Conservation (phyloP, 2,329 filamentous ascomycete genomes). For the Colletotrichum ledebouriae region DNA sequence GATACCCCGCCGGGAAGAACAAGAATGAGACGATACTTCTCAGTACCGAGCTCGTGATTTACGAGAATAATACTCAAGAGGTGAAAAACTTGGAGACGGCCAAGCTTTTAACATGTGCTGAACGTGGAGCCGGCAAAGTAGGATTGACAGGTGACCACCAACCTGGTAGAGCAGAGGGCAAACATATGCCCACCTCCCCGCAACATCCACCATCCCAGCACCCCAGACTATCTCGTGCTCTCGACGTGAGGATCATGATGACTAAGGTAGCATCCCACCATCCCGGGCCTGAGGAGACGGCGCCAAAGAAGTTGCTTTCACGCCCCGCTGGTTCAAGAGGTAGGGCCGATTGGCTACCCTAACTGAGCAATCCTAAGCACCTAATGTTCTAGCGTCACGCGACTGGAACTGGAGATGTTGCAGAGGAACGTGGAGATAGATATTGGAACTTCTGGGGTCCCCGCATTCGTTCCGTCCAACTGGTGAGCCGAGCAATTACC, state of each 20-base stretch:
- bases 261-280: not conserved
- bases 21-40: not conserved
- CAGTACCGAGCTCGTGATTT: not conserved
- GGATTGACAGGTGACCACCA: slow-evolving; percentile 35
- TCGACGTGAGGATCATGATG: not conserved
- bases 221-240: slow-evolving; percentile 12
- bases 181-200: slow-evolving; percentile 21
- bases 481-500: slow-evolving; percentile 27
- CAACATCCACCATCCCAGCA: slow-evolving; percentile 21
- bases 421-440: slow-evolving; percentile 1
- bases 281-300: not conserved
- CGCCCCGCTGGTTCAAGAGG: slow-evolving; percentile 13
- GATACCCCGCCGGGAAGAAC: slow-evolving; percentile 5
- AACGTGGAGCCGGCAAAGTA: slow-evolving; percentile 23
- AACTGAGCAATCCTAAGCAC: not conserved
- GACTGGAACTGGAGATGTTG: not conserved
- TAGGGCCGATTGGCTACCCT: slow-evolving; percentile 34
- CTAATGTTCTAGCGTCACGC: not conserved
- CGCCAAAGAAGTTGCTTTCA: not conserved
- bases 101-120: slow-evolving; percentile 31
- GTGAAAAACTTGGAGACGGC: slow-evolving; percentile 18
- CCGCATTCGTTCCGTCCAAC: slow-evolving; percentile 21
- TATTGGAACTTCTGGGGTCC: slow-evolving; percentile 24
- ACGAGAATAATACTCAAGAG: not conserved
- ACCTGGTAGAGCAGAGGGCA: slow-evolving; percentile 23